A percentile compares a stretch with the other conserved stretches of the same genome.
Evolutionary conservation across 352 stramenopile genomes (phyloP).

Genomic region (Phytophthora europaea): DNA sequence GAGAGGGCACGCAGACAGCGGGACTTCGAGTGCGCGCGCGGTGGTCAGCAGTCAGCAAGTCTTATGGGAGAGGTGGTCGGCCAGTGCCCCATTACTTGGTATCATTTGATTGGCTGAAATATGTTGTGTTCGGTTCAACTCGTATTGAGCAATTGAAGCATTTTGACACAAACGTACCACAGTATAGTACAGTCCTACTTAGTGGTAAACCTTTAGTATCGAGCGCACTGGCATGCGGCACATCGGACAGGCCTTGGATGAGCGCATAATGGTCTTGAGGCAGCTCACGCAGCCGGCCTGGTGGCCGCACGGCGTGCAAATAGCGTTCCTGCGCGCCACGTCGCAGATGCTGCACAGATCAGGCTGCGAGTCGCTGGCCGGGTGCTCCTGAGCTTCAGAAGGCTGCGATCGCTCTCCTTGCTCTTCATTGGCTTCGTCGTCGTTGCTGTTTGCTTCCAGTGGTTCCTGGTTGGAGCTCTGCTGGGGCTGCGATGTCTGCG

Average conservation of each 20-base stretch:
- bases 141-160: no score
- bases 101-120: conserved; percentile 22
- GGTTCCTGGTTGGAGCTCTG: conserved; percentile 7
- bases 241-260: conserved; percentile 50
- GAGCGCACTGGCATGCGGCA: conserved; percentile 51
- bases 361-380: conserved; percentile 7
- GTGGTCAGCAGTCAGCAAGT: conserved; percentile 7
- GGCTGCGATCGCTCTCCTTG: conserved; percentile 16
- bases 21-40: not conserved
- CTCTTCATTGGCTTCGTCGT: not conserved
- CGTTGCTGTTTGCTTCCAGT: not conserved
- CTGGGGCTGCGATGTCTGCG: conserved; percentile 5
- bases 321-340: conserved; percentile 56
- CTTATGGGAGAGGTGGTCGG: conserved; percentile 18
- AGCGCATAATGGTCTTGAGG: conserved; percentile 45
- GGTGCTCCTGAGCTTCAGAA: conserved; percentile 10
- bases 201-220: conserved; percentile 54
- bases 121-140: conserved; percentile 13
- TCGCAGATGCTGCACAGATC: conserved; percentile 72
- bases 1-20: conserved; percentile 1
- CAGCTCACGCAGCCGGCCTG: conserved; percentile 63
- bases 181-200: not conserved
- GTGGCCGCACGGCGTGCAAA: conserved; percentile 78
- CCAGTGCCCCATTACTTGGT: conserved; percentile 20
- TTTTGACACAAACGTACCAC: not conserved